These are phyloP conservation scores for Talaromyces piceae DNA, from an alignment of 2,329 filamentous ascomycete genomes.

Conservation along the genomic window DNA sequence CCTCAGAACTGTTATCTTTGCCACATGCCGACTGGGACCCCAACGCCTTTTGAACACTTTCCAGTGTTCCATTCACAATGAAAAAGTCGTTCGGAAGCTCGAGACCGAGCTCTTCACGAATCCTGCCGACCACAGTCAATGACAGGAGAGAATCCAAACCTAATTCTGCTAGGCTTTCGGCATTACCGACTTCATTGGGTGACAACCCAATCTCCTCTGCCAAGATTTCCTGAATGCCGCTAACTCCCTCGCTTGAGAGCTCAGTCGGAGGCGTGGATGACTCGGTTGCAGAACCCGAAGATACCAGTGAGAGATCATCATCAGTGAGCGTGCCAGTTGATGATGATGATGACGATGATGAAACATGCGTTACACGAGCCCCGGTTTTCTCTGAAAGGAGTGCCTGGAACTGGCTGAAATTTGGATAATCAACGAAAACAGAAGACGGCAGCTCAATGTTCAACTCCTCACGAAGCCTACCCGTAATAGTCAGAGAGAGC, in stretches of 20 bases:
- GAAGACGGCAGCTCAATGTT: slow-evolving; percentile 17
- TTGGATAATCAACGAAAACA: slow-evolving; percentile 1
- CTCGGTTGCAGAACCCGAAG: neutral
- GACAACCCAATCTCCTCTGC: slow-evolving; percentile 13
- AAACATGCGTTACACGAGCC: neutral
- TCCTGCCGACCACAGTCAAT: slow-evolving; percentile 22
- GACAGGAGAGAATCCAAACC: slow-evolving; percentile 28
- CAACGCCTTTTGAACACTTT: slow-evolving; percentile 5
- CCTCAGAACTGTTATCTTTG: neutral
- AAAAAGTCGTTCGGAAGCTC: slow-evolving; percentile 13
- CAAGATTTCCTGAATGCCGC: slow-evolving; percentile 3
- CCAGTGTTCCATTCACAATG: slow-evolving; percentile 2
- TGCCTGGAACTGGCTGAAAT: neutral
- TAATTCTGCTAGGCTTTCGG: slow-evolving; percentile 13
- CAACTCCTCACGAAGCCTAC: slow-evolving; percentile 25
- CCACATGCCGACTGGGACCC: neutral
- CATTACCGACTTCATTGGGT: slow-evolving; percentile 4
- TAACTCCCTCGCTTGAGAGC: neutral
- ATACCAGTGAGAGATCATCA: neutral
- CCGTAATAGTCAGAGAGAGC: slow-evolving; percentile 27
- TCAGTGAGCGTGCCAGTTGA: neutral
- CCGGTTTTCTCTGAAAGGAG: neutral
- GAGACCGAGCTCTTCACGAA: slow-evolving; percentile 20
- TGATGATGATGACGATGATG: too few species aligned
- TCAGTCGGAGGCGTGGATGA: neutral